Percentiles rank a stretch among this genome's conserved stretches.
These are phyloP conservation scores for Lepidium didymum DNA, from an alignment of 345 rosid species.

Conservation along the genomic window DNA sequence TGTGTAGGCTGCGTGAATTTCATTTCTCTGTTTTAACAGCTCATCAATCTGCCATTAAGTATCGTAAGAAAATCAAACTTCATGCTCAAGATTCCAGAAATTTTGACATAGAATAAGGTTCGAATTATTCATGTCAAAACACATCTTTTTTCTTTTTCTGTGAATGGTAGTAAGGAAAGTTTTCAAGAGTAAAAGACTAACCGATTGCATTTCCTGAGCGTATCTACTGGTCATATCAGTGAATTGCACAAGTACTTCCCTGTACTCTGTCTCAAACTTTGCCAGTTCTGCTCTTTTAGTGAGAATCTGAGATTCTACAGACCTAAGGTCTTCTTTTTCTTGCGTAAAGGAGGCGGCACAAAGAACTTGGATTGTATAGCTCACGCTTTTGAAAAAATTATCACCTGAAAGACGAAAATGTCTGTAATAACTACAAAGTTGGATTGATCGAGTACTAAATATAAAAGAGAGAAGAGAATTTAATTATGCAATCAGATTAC, in stretches of 20 bases:
- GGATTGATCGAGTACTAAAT: neutral
- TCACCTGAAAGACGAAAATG: conserved; percentile 53
- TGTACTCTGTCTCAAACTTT: conserved; percentile 89
- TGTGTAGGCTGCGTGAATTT: conserved; percentile 80
- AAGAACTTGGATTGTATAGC: conserved; percentile 84
- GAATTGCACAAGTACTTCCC: conserved; percentile 88
- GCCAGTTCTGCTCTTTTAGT: conserved; percentile 76
- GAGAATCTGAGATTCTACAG: conserved; percentile 80
- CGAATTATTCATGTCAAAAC: neutral
- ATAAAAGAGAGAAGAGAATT: neutral
- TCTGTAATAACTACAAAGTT: neutral
- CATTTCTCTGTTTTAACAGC: conserved; percentile 76
- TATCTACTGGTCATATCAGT: conserved; percentile 89
- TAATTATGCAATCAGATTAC: neutral
- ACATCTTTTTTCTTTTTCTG: neutral
- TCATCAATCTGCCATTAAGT: conserved; percentile 61
- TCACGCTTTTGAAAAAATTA: conserved; percentile 84
- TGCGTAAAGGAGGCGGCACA: conserved; percentile 65
- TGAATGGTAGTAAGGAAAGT: neutral
- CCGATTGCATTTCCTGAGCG: conserved; percentile 90
- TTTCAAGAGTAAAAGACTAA: conserved; percentile 28
- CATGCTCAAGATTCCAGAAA: neutral
- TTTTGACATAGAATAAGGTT: neutral
- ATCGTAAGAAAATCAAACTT: neutral
- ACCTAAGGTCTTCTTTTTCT: conserved; percentile 80